Evolutionary conservation across 2,329 filamentous ascomycete species (phyloP).

Genomic region (Colletotrichum graminicola): DNA sequence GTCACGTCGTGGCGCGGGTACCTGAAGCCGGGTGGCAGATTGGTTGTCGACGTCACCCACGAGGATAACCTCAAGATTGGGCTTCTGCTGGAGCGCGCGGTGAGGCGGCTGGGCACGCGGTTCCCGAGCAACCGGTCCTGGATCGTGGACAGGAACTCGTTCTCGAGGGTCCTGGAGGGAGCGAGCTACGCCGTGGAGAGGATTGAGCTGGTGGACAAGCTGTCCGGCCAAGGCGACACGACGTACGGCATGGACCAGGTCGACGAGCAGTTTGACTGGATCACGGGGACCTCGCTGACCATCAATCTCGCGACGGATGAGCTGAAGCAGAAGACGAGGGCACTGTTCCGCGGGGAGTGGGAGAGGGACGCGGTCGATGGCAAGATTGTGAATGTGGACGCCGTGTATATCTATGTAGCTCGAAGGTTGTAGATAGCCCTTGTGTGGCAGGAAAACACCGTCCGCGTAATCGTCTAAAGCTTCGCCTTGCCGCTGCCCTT

Average conservation of each 20-base stretch:
- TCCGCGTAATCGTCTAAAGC: slow-evolving; percentile 52
- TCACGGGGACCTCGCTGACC: slow-evolving; percentile 44
- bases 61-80: slow-evolving; percentile 47
- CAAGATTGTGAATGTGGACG: slow-evolving; percentile 47
- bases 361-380: slow-evolving; percentile 47
- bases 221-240: slow-evolving; percentile 44
- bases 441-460: neutral
- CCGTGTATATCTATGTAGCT: slow-evolving; percentile 50
- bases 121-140: slow-evolving; percentile 49
- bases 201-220: slow-evolving; percentile 46
- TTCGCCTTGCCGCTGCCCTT: slow-evolving; percentile 55
- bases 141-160: slow-evolving; percentile 48
- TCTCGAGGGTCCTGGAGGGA: slow-evolving; percentile 46
- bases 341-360: slow-evolving; percentile 50
- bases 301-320: slow-evolving; percentile 42
- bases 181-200: slow-evolving; percentile 48
- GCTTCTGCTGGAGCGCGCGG: slow-evolving; percentile 47
- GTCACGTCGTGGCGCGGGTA: slow-evolving; percentile 49
- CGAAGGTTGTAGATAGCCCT: slow-evolving; percentile 22
- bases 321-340: slow-evolving; percentile 45
- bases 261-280: slow-evolving; percentile 48
- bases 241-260: slow-evolving; percentile 46
- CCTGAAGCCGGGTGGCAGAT: slow-evolving; percentile 46
- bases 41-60: slow-evolving; percentile 52
- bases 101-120: slow-evolving; percentile 43